Evolutionary conservation across 1,284 basidiomycete species (phyloP), one percentile per base, ranked within the genome.

Genomic region (Heterobasidion occidentale): DNA sequence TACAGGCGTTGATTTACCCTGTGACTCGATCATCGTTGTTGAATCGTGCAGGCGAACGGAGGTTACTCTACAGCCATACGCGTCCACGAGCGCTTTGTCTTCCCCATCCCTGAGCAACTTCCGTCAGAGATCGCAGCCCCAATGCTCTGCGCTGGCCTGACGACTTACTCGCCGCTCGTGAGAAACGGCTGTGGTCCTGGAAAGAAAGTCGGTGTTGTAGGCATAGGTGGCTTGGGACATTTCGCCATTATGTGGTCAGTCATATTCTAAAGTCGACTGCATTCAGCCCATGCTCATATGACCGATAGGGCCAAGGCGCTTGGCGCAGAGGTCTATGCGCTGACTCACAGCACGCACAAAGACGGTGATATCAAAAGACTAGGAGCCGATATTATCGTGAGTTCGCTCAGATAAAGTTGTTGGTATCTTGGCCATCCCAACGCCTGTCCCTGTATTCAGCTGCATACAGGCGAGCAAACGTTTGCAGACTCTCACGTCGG

Each of bases 21-120:
- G 17, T 14, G 42, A 45, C 7, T 14, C 14, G 42, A 7, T 9
- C 7, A 17, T 45, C 1, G 12, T 27, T 27, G 27, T 27, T 6
- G 27, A 27, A 27, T 27, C 4, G 4, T 5, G 38, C 11, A 42
- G 38, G 38, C 76, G 56, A 73, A 78, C 58, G 83, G 81, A 54
- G 88, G 88, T 9, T 89, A 87, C 71, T 77, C 81, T 5, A 84
- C 81, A 36, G 79, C 77, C 60, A 80, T 87, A 60, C 80, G 86
- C 51, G 84, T 80, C 0, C 79, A 87, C 62, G 76, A 87, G 63
- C 78, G 76, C 59, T 90, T 85, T 65, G 84, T 86, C 47, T 88
- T 89, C 71, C 77, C 79, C 14, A 80, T 91, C 53, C 87, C 88
- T 0, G 79, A 86, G 5, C 74, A 64, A 9, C 68, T 90, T 55